A percentile compares a stretch with the other conserved stretches of the same genome.
These are phyloP conservation scores for Colletotrichum orbiculare DNA, from an alignment of 2,329 filamentous ascomycete species.

Conservation along the genomic window DNA sequence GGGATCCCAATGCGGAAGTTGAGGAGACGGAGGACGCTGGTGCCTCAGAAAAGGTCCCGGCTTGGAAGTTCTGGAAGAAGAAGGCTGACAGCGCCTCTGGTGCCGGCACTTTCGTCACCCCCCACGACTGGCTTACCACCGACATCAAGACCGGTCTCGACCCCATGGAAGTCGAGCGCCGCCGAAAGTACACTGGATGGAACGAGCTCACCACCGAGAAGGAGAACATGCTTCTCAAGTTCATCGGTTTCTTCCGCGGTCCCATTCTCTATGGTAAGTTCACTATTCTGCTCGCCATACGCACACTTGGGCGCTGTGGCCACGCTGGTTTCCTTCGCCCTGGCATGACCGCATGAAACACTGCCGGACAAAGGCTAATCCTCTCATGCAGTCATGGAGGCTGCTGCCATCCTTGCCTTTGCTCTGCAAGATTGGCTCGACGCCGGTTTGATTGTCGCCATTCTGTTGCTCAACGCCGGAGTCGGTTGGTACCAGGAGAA, in stretches of 20 bases:
- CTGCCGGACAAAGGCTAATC: constrained; percentile 28
- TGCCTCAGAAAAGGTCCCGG: constrained; percentile 43
- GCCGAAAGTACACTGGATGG: constrained; percentile 74
- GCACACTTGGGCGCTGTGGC: background rate
- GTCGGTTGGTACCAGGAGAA: constrained; percentile 87
- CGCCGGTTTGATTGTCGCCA: constrained; percentile 78
- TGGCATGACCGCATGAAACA: constrained; percentile 33
- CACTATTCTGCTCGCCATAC: background rate
- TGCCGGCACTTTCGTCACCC: constrained; percentile 56
- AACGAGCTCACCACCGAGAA: constrained; percentile 81
- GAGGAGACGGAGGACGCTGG: constrained; percentile 44
- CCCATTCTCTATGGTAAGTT: constrained; percentile 80
- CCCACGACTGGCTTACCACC: constrained; percentile 76
- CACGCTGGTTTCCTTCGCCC: constrained; percentile 5
- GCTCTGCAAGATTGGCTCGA: constrained; percentile 83
- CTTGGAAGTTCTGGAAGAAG: constrained; percentile 51
- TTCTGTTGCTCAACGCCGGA: constrained; percentile 78
- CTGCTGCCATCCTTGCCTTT: constrained; percentile 78
- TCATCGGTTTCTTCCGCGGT: constrained; percentile 79
- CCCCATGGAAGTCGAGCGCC: constrained; percentile 67
- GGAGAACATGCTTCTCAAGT: constrained; percentile 80
- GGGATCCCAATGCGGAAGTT: constrained; percentile 46
- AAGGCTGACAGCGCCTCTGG: constrained; percentile 39
- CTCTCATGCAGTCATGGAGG: constrained; percentile 71
- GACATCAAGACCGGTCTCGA: constrained; percentile 74